phyloP scores from a whole-genome alignment of 2,329 filamentous ascomycete genomes.

The Microcera coccophila region DNA sequence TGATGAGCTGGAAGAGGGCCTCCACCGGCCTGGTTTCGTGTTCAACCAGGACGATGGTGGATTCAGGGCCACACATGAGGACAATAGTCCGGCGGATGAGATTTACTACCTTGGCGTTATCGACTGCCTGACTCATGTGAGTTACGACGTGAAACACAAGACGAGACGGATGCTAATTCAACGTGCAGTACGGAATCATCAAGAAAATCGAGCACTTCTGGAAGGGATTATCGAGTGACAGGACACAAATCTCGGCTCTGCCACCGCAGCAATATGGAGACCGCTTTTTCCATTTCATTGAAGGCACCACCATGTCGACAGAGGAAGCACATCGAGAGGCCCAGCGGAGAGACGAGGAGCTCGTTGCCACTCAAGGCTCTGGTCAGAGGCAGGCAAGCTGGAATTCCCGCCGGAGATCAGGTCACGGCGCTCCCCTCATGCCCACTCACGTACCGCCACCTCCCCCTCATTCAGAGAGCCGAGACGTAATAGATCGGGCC shows the following conservation, averaged over 20 bases:
- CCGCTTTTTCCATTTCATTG: slow-evolving; percentile 89
- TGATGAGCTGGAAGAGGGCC: slow-evolving; percentile 74
- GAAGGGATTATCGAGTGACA: slow-evolving; percentile 84
- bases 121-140: slow-evolving; percentile 93
- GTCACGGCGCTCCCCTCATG: slow-evolving; percentile 40
- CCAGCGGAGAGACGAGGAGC: slow-evolving; percentile 57
- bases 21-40: slow-evolving; percentile 66
- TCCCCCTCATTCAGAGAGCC: slow-evolving; percentile 36
- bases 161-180: slow-evolving; percentile 23
- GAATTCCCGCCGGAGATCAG: slow-evolving; percentile 33
- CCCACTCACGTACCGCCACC: slow-evolving; percentile 45
- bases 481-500: slow-evolving; percentile 40
- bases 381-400: slow-evolving; percentile 37
- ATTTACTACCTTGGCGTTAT: slow-evolving; percentile 99
- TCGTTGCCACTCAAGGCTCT: slow-evolving; percentile 37
- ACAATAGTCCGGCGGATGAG: slow-evolving; percentile 78
- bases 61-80: slow-evolving; percentile 86
- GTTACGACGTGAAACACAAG: slow-evolving; percentile 33
- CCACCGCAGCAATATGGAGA: slow-evolving; percentile 89
- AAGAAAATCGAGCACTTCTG: slow-evolving; percentile 96
- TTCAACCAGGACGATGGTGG: slow-evolving; percentile 96
- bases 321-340: slow-evolving; percentile 76
- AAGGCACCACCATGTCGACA: slow-evolving; percentile 80
- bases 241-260: slow-evolving; percentile 86
- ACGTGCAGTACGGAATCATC: slow-evolving; percentile 75